Evolutionary conservation across 163 green algal genomes (phyloP), one percentile per base, ranked within the genome.

Genomic region (Chlorella variabilis): DNA sequence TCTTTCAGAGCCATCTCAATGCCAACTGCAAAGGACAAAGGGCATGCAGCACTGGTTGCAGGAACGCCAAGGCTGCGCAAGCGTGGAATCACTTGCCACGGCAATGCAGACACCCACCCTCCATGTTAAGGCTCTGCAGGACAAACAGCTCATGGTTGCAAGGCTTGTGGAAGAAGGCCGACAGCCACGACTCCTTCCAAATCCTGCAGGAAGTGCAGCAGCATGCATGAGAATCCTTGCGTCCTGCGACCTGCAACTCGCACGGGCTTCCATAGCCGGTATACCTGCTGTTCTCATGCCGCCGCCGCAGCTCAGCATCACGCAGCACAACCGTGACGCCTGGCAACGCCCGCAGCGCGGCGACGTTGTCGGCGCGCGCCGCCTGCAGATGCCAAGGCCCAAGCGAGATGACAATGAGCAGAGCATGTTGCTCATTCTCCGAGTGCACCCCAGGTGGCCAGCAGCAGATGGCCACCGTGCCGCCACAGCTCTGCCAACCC

Each of bases 141-240:
- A 97, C 94, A 89, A 97, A 97, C 4, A 97, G 93, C 88, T 96
- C 93, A 84, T 97, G 90, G 83, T 97, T 97, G 94, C 94, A 97
- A 25, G 94, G 94, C 80, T 95, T 94, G 87, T 96, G 90, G 86
- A 97, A 96, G 86, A 96, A 97, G 33, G 85, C 88, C 7, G 89
- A 84, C 54, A 97, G 89, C 94, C 94, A 97, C 3, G 86, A 92
- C 87, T 97, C 94, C 73, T 97, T 96, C 91, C 92, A 97, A 61
- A 91, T 90, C 8, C 90, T 82, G 67, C 65, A 82, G 45, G 15
- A 23, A 15, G 11, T 23, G 45, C 45, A 11, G 11, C 45, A 54
- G 11, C 45, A 54, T 23, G 11, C 45, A 54, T 54, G 15, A 11
- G 11, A 15, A 23, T 54, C 15, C 45, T 23, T 54, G 15, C 11